Conservation (phyloP, 306 rosid species). For the Citrullus amarus region DNA sequence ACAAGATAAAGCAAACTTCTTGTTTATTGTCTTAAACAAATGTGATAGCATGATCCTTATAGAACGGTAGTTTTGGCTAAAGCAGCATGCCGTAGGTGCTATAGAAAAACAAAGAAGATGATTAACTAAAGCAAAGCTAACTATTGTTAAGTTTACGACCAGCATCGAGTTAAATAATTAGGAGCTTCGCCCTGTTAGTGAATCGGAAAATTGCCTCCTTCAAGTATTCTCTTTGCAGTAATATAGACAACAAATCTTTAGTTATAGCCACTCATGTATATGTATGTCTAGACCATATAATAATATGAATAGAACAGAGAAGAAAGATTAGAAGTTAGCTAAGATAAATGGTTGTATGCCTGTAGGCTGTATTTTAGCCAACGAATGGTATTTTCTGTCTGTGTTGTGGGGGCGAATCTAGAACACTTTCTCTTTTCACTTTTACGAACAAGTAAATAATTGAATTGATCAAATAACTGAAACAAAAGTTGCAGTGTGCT, state of each 20-base stretch:
- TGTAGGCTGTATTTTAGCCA: not conserved
- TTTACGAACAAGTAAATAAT: not conserved
- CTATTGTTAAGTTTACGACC: not conserved
- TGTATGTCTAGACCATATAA: not conserved
- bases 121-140: not conserved
- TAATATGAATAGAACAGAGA: not conserved
- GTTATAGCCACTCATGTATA: not conserved
- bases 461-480: not conserved
- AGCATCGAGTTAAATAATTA: not conserved
- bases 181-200: not conserved
- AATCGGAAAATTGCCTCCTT: not conserved
- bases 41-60: not conserved
- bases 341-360: not conserved
- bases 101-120: not conserved
- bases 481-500: not conserved
- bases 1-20: not conserved
- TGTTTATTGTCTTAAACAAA: not conserved
- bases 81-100: not conserved
- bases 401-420: not conserved
- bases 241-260: not conserved
- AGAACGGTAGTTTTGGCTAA: not conserved
- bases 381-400: not conserved
- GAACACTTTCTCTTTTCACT: not conserved
- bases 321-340: not conserved
- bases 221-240: not conserved